A percentile compares a stretch with the other conserved stretches of the same genome.
These are phyloP conservation scores for Penicillium vulpinum DNA, from an alignment of 2,329 filamentous ascomycete species.

Conservation along the genomic window DNA sequence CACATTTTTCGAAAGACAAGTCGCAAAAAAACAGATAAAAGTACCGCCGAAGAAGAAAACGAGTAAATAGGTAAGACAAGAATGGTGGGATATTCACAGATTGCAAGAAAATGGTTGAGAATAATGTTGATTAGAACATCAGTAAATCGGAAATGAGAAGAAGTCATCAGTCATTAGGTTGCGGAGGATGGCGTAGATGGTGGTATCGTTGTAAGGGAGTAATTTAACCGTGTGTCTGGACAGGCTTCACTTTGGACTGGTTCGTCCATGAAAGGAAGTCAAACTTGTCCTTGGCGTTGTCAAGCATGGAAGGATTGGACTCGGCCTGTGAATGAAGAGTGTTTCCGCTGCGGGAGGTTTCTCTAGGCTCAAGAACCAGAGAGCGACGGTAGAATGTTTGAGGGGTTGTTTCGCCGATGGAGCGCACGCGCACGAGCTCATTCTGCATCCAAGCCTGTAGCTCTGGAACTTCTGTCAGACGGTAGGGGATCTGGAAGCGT, in stretches of 20 bases:
- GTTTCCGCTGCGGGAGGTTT: constrained; percentile 26
- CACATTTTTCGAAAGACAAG: constrained; percentile 8
- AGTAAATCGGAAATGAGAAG: constrained; percentile 9
- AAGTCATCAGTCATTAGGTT: constrained; percentile 24
- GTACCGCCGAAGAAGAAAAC: constrained; percentile 18
- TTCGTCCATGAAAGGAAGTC: constrained; percentile 56
- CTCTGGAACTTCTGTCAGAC: constrained; percentile 77
- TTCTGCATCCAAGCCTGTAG: constrained; percentile 90
- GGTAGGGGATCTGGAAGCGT: constrained; percentile 92
- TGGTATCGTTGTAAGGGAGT: not conserved
- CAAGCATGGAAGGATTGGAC: constrained; percentile 36
- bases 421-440: constrained; percentile 75
- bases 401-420: constrained; percentile 61
- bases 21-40: constrained; percentile 11
- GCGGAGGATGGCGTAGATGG: constrained; percentile 7
- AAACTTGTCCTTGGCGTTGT: constrained; percentile 52
- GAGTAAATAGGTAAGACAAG: constrained; percentile 1
- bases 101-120: constrained; percentile 2
- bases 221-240: constrained; percentile 36
- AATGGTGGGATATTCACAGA: constrained; percentile 25
- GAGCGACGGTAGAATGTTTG: constrained; percentile 79
- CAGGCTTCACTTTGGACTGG: constrained; percentile 44
- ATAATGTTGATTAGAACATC: constrained; percentile 10
- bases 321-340: constrained; percentile 26
- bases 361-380: constrained; percentile 72